Evolutionary conservation across 306 rosid species (phyloP), one percentile per base, ranked within the genome.

Genomic region (Vachellia collinsii): DNA sequence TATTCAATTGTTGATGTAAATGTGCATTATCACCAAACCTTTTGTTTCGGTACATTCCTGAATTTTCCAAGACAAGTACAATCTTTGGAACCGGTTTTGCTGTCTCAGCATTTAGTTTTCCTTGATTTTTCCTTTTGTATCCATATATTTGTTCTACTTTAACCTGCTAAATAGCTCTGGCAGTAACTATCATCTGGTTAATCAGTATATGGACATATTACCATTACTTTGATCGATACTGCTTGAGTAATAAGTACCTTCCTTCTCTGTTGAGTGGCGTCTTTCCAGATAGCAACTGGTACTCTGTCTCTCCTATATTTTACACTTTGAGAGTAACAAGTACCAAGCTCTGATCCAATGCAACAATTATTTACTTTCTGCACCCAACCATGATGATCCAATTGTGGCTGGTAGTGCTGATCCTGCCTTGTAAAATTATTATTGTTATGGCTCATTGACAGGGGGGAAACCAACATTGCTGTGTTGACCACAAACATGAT

Each of bases 401-500:
- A 43, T 77, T 34, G 9, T 72, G 68, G 46, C 61, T 51, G 81
- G 63, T 61, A 22, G 65, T 69, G 76, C 81, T 56, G 23, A 70
- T 79, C 73, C 72, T 68, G 58, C 74, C 80, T 68, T 72, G 71
- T 68, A 68, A 81, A 76, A 8, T 74, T 73, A 10, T 72, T 73
- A 38, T 74, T 62, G 58, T 74, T 62, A 39, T 70, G 74, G 62
- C 84, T 77, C 44, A 65, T 82, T 83, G 86, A 78, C 83, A 86
- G 93, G 92, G 50, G 22, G 86, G 81, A 5, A 53, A 68, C 75
- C 83, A 59, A 63, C 39, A 58, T 77, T 76, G 43, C 77, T 48
- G 48, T 79, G 74, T 53, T 71, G 82, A 70, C 54, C 84, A 34
- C 74, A 83, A 78, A 51, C 61, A 47, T 46, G 84, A 83, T 37